Conservation (phyloP, 306 rosid genomes). For the Inga oerstediana region DNA sequence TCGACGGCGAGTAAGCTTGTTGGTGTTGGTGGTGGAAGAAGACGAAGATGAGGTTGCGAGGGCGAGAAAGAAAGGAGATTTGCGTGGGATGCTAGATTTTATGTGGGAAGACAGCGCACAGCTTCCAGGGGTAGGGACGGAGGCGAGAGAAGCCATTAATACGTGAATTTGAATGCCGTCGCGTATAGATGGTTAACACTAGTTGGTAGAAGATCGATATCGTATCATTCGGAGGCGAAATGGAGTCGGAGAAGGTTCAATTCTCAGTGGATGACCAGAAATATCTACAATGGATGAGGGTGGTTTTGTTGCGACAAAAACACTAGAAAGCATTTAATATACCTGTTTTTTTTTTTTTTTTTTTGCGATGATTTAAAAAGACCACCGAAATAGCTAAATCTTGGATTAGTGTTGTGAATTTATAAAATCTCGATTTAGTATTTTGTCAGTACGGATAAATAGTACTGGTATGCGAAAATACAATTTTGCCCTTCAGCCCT, state of each 20-base stretch:
- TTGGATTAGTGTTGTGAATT: too few species aligned
- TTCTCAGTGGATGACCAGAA: neutral
- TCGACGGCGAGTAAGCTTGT: constrained; percentile 43
- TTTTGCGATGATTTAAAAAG: too few species aligned
- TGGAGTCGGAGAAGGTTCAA: neutral
- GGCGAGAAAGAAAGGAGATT: neutral
- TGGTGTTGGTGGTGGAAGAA: constrained; percentile 39
- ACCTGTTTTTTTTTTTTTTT: too few species aligned
- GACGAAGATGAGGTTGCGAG: constrained; percentile 28
- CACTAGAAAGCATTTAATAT: too few species aligned
- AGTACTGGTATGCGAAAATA: too few species aligned
- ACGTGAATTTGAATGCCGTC: neutral
- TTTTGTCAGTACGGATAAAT: too few species aligned
- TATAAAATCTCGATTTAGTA: too few species aligned
- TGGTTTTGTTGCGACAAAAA: too few species aligned
- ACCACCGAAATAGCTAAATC: too few species aligned
- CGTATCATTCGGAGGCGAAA: neutral
- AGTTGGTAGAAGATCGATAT: neutral
- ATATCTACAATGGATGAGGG: neutral
- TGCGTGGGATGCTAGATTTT: neutral
- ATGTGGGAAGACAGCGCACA: neutral
- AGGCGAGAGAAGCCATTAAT: neutral
- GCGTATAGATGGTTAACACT: neutral
- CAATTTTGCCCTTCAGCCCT: too few species aligned
- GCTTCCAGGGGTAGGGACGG: neutral